phyloP scores from a whole-genome alignment of 495 filamentous ascomycete species.

The Extremus antarcticus region DNA sequence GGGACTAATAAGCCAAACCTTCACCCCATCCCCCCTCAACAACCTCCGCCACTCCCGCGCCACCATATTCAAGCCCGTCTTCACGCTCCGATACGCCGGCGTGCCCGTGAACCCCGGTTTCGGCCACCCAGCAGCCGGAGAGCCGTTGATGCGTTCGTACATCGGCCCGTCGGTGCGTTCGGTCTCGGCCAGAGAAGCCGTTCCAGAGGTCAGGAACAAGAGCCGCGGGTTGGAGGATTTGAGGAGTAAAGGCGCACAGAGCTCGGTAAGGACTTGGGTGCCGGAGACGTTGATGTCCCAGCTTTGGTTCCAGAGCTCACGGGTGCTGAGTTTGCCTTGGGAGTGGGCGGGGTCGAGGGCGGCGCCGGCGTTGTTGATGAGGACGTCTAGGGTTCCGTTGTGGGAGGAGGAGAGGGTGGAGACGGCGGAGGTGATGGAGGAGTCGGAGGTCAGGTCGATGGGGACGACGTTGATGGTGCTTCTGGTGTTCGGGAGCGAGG shows the following conservation, averaged over 20 bases:
- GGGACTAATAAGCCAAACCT: conserved; percentile 44
- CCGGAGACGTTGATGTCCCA: conserved; percentile 42
- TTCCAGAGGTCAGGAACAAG: conserved; percentile 39
- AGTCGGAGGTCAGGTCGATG: conserved; percentile 26
- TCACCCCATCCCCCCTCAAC: conserved; percentile 49
- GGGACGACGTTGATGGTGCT: too few relatives aligned
- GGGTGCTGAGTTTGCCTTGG: conserved; percentile 19
- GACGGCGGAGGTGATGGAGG: conserved; percentile 28
- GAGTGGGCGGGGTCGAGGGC: neutral
- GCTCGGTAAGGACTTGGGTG: conserved; percentile 36
- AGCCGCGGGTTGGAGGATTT: conserved; percentile 37
- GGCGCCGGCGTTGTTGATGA: conserved; percentile 29
- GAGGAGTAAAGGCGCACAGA: conserved; percentile 40
- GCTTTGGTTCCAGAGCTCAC: conserved; percentile 34
- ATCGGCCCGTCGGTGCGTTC: conserved; percentile 17
- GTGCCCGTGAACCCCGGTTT: too few relatives aligned
- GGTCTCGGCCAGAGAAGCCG: conserved; percentile 35
- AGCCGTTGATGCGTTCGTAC: conserved; percentile 25
- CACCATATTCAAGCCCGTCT: conserved; percentile 56
- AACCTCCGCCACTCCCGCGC: too few relatives aligned
- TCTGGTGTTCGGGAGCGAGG: conserved; percentile 16
- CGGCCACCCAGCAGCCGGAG: conserved; percentile 40
- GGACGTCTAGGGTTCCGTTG: conserved; percentile 23
- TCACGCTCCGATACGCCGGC: conserved; percentile 40
- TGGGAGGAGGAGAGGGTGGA: conserved; percentile 19